Evolutionary conservation across 495 filamentous ascomycete species (phyloP).

Genomic region (Terfezia claveryi): DNA sequence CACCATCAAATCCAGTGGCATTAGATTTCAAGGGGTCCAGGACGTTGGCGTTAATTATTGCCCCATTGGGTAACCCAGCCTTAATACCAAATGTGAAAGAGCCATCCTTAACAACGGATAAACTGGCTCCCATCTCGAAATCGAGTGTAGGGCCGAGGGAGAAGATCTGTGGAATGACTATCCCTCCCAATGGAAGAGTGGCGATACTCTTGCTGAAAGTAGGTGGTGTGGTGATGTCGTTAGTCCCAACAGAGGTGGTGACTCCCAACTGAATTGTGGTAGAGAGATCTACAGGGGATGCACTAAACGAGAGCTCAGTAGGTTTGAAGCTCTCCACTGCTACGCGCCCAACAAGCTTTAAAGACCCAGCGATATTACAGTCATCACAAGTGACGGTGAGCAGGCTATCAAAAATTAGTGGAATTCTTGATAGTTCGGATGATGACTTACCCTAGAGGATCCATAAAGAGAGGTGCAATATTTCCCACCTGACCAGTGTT

Average conservation of each 20-base stretch:
- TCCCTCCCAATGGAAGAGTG: slow-evolving; percentile 4
- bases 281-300: slow-evolving; percentile 11
- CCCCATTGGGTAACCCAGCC: slow-evolving; percentile 17
- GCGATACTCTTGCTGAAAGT: neutral
- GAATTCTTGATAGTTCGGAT: neutral
- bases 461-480: slow-evolving; percentile 10
- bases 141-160: slow-evolving; percentile 16
- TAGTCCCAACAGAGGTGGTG: slow-evolving; percentile 4
- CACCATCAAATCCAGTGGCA: slow-evolving; percentile 14
- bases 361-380: slow-evolving; percentile 19
- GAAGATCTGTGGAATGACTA: slow-evolving; percentile 16
- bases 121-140: slow-evolving; percentile 18
- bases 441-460: slow-evolving; percentile 1
- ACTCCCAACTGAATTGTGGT: slow-evolving; percentile 20
- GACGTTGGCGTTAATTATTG: slow-evolving; percentile 8
- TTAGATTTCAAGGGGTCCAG: slow-evolving; percentile 7
- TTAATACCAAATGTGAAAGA: slow-evolving; percentile 19
- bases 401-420: neutral
- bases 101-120: slow-evolving; percentile 11
- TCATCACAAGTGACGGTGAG: slow-evolving; percentile 18
- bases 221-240: slow-evolving; percentile 3
- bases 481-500: slow-evolving; percentile 4
- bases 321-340: slow-evolving; percentile 16
- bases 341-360: slow-evolving; percentile 17
- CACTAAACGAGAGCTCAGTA: slow-evolving; percentile 12